Evolutionary conservation across 2,329 filamentous ascomycete genomes (phyloP).

Genomic region (Aspergillus nomiae): DNA sequence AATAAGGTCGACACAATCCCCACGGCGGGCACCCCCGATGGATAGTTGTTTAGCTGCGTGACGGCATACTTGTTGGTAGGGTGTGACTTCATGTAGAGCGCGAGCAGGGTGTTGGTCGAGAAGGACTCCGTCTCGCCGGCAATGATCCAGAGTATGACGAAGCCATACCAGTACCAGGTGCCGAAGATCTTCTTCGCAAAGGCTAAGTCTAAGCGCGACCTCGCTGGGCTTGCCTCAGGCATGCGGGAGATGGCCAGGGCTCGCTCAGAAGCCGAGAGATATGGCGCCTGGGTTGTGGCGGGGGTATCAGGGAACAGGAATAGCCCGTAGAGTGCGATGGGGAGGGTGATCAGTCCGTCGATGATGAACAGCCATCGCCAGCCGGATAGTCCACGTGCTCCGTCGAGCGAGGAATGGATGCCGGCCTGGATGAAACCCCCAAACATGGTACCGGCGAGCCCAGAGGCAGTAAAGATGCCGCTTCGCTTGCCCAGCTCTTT

Average conservation of each 20-base stretch:
- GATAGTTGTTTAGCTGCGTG: slow-evolving; percentile 56
- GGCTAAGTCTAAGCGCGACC: slow-evolving; percentile 19
- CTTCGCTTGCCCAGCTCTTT: slow-evolving; percentile 40
- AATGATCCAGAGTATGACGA: slow-evolving; percentile 54
- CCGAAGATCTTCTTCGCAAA: slow-evolving; percentile 35
- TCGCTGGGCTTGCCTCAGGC: slow-evolving; percentile 25
- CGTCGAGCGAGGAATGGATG: slow-evolving; percentile 34
- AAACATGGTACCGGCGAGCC: slow-evolving; percentile 40
- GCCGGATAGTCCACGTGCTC: slow-evolving; percentile 29
- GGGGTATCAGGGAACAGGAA: slow-evolving; percentile 45
- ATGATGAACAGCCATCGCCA: slow-evolving; percentile 45
- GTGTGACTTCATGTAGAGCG: slow-evolving; percentile 54
- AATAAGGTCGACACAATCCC: slow-evolving; percentile 62
- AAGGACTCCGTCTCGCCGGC: slow-evolving; percentile 73
- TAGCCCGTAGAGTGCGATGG: slow-evolving; percentile 47
- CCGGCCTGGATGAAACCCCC: slow-evolving; percentile 40
- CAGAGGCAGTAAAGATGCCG: slow-evolving; percentile 38
- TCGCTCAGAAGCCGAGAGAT: slow-evolving; percentile 35
- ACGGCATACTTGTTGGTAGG: slow-evolving; percentile 50
- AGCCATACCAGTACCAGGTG: slow-evolving; percentile 41
- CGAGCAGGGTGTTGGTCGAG: slow-evolving; percentile 62
- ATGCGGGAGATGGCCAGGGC: slow-evolving; percentile 35
- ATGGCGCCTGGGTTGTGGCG: slow-evolving; percentile 36
- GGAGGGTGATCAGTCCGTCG: slow-evolving; percentile 45
- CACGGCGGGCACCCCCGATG: slow-evolving; percentile 55